Evolutionary conservation across 257 asterid genomes (phyloP).

Genomic region (Solanum bukasovii): DNA sequence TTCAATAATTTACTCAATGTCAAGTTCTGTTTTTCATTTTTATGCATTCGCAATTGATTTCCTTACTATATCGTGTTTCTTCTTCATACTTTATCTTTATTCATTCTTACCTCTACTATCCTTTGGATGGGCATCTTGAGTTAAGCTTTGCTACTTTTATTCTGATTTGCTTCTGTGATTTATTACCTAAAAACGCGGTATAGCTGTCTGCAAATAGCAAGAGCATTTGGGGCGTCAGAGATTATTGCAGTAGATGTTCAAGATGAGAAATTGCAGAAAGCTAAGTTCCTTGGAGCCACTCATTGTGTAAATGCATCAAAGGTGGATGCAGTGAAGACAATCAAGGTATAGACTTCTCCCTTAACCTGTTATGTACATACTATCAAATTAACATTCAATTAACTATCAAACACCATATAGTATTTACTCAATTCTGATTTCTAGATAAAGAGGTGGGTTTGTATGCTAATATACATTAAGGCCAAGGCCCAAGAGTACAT

Average conservation of each 20-base stretch:
- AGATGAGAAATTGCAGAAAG: constrained; percentile 86
- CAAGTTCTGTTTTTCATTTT: neutral
- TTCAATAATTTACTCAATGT: neutral
- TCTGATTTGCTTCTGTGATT: neutral
- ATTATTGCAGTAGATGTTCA: constrained; percentile 93
- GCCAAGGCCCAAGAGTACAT: neutral
- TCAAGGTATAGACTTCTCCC: constrained; percentile 33
- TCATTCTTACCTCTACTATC: neutral
- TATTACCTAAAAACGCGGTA: constrained; percentile 21
- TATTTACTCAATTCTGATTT: neutral
- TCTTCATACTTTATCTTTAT: neutral
- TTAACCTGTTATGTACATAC: neutral
- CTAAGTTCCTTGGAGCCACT: constrained; percentile 78
- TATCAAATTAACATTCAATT: neutral
- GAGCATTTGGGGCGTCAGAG: constrained; percentile 96
- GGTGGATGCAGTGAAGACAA: constrained; percentile 68
- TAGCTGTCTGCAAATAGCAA: constrained; percentile 97
- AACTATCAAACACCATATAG: neutral
- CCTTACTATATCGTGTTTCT: neutral
- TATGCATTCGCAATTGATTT: neutral
- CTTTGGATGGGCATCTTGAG: neutral
- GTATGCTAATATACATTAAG: neutral
- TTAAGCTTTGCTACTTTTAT: neutral
- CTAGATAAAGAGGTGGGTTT: neutral
- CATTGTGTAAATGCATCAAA: constrained; percentile 62